Evolutionary conservation across 345 rosid species (phyloP), one percentile per base, ranked within the genome.

Genomic region (Clausena lansium): DNA sequence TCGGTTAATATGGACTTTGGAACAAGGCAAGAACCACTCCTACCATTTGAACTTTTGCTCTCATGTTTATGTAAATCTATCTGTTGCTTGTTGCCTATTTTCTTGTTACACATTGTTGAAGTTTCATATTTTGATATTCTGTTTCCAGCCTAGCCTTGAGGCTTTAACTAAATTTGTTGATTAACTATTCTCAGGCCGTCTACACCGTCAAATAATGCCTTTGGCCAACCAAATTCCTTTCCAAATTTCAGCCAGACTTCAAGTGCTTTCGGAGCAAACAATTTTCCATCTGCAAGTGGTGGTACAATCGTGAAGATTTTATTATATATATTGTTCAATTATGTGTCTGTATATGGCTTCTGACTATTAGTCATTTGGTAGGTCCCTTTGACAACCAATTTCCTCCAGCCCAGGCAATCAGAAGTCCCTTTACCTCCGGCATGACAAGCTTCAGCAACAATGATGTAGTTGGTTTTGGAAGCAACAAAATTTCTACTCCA

Each of bases 171-270:
- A 78, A 75, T 19, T 76, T 65, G 13, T 73, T 63, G 22, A 25
- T 41, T 71, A n/a, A n/a, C n/a, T n/a, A n/a, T n/a, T 79, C 41
- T 75, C 81, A 84, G 88, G 81, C 81, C 81, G 28, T 67, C 82
- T 67, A 47, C 81, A 32, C 81, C 83, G 55, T 70, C 85, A 63
- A 79, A 76, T 74, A 85, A 82, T 83, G 75, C 82, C 59, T 83
- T 81, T 71, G 89, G 87, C 66, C 87, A 87, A 77, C 86, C 84
- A 58, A 87, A 63, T 84, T 72, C 79, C 22, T 80, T 84, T 78
- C 84, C 85, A 59, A 86, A 80, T 76, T 79, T 81, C 74, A 79
- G 81, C 73, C 90, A 86, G 82, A 78, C 85, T 60, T 58, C 86
- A 58, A 74, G 81, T 81, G 79, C 73, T 66, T 84, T 70, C 61